These are phyloP conservation scores for Macadamia integrifolia DNA, from an alignment of 164 flowering plant genomes.

Conservation along the genomic window DNA sequence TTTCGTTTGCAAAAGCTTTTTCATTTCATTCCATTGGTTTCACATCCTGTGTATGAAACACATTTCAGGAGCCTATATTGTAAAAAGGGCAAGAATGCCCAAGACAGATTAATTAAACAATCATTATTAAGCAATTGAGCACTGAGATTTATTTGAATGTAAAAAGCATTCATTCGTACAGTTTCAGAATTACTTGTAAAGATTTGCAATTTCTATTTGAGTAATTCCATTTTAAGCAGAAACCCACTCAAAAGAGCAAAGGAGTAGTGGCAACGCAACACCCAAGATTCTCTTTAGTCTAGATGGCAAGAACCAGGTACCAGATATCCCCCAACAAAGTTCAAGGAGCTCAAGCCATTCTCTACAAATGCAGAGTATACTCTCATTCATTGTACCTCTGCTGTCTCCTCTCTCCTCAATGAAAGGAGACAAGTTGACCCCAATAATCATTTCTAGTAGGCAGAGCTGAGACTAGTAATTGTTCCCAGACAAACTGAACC, in stretches of 20 bases:
- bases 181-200: background rate
- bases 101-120: background rate
- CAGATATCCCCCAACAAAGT: slow-evolving; percentile 6
- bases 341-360: slow-evolving; percentile 4
- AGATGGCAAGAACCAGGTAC: slow-evolving; percentile 1
- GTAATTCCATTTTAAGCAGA: slow-evolving; percentile 5
- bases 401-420: background rate
- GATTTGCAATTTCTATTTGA: background rate
- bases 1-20: background rate
- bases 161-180: background rate
- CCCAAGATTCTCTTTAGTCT: slow-evolving; percentile 7
- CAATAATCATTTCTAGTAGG: background rate
- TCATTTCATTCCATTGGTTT: background rate
- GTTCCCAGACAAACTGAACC: background rate
- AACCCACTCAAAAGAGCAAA: background rate
- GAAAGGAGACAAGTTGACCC: background rate
- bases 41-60: background rate
- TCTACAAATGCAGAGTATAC: slow-evolving; percentile 5
- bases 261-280: background rate
- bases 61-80: too few species aligned
- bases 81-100: background rate
- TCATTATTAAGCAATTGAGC: background rate
- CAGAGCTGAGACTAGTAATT: slow-evolving; percentile 4
- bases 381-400: slow-evolving; percentile 1
- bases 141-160: background rate